phyloP scores from a whole-genome alignment of 1,284 basidiomycete genomes.

The Fomitopsis betulina region DNA sequence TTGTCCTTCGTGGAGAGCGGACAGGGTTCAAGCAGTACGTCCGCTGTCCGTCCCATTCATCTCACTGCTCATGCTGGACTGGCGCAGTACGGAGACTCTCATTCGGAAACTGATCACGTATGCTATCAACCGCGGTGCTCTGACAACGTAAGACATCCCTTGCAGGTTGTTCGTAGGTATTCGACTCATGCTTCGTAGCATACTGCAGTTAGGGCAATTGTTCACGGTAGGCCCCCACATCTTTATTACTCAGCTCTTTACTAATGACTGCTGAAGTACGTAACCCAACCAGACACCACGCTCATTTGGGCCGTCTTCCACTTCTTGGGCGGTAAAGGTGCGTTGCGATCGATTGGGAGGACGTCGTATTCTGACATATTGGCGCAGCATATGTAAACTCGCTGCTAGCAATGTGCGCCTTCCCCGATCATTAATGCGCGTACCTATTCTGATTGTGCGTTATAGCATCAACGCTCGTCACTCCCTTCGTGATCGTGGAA shows the following conservation, averaged over 20 bases:
- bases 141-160: background rate
- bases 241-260: background rate
- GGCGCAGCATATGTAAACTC: constrained; percentile 1
- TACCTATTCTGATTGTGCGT: background rate
- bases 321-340: constrained; percentile 2
- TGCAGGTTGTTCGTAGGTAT: background rate
- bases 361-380: background rate
- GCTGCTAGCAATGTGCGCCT: background rate
- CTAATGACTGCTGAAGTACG: background rate
- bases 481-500: background rate
- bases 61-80: background rate
- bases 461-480: constrained; percentile 1
- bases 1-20: background rate
- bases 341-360: background rate
- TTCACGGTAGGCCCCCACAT: background rate
- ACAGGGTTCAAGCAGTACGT: constrained; percentile 4
- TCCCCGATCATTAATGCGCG: background rate
- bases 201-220: background rate
- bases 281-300: background rate
- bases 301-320: constrained; percentile 5
- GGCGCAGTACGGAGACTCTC: background rate
- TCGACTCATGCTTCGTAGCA: background rate
- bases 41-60: background rate
- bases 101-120: constrained; percentile 3
- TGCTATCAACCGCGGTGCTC: constrained; percentile 2